Evolutionary conservation across 306 rosid genomes (phyloP), one percentile per base, ranked within the genome.

Genomic region (Inga laurina): DNA sequence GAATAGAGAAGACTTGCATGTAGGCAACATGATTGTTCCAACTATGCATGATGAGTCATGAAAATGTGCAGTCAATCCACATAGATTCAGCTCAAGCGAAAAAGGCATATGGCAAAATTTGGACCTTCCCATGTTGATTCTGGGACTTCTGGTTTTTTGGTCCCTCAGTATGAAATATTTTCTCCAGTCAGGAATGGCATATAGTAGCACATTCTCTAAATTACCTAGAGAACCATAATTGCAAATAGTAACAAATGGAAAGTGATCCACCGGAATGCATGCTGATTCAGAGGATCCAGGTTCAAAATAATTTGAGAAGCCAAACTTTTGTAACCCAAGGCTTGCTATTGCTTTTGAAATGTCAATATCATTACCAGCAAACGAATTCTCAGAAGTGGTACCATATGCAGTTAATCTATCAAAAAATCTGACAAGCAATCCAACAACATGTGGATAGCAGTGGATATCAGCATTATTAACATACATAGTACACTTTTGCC

Each of bases 21-120:
- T 74, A 81, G 97, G 92, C 73, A 95, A 74, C 65, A 54, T 59
- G 27, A 93, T 70, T 52, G 93, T 89, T 78, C 97, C 98, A 89
- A 95, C 56, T 51, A 89, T 83, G 84, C 92, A 91, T n/a, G 93
- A 86, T 27, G 96, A 90, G 86, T 95, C 99, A 88, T 95, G 99
- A 84, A 95, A 95, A 89, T 93, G 92, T 65, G 86, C 83, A 83
- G 86, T 89, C 77, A 93, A 76, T 82, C 89, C 92, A 85, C 46
- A 66, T 14, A 95, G 78, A 76, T 59, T 83, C 79, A 93, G 79
- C 85, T 93, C 91, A 82, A 89, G 69, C 30, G 83, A 86, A 82
- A 88, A 82, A 67, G 88, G 81, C 43, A 72, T 49, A 10, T 79
- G 88, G 79, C 78, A 87, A 79, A 49, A 0, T 82, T 83, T 81